These are phyloP conservation scores for Pleoardoris graminearum DNA, from an alignment of 2,329 filamentous ascomycete species.

Conservation along the genomic window DNA sequence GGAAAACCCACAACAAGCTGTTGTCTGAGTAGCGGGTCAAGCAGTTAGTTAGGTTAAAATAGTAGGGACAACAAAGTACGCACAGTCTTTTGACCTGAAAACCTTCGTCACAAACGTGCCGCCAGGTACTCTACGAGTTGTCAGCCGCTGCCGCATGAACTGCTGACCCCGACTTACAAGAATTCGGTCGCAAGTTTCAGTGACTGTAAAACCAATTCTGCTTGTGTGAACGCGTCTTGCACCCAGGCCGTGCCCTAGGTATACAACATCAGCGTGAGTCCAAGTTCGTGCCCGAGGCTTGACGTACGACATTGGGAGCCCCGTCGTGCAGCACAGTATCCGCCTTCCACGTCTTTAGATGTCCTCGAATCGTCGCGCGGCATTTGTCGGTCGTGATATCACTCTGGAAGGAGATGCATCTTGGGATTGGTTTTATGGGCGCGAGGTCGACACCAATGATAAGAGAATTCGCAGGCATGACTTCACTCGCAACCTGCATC, in stretches of 20 bases:
- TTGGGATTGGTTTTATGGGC: constrained; percentile 93
- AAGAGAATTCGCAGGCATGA: constrained; percentile 86
- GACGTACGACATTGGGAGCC: constrained; percentile 97
- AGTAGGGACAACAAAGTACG: too few relatives aligned
- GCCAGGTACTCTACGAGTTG: too few relatives aligned
- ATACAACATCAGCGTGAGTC: too few relatives aligned
- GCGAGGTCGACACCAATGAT: constrained; percentile 94
- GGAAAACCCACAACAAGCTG: constrained; percentile 93
- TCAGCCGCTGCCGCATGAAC: too few relatives aligned
- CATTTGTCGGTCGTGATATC: constrained; percentile 98
- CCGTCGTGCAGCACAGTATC: constrained; percentile 96
- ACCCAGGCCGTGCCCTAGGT: constrained; percentile 96
- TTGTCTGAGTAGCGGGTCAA: too few relatives aligned
- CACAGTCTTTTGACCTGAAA: constrained; percentile 95
- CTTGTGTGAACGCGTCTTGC: constrained; percentile 97
- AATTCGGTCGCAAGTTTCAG: constrained; percentile 96
- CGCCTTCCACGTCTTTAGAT: constrained; percentile 94
- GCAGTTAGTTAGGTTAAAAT: too few relatives aligned
- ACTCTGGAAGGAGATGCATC: constrained; percentile 92
- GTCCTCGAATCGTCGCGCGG: constrained; percentile 81
- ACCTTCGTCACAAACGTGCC: constrained; percentile 96
- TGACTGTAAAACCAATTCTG: constrained; percentile 85
- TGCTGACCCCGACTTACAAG: constrained; percentile 64
- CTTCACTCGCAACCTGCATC: constrained; percentile 38
- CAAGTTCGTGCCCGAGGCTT: too few relatives aligned